phyloP scores from a whole-genome alignment of 176 grass and related monocot genomes.

The Alopecurus myosuroides region DNA sequence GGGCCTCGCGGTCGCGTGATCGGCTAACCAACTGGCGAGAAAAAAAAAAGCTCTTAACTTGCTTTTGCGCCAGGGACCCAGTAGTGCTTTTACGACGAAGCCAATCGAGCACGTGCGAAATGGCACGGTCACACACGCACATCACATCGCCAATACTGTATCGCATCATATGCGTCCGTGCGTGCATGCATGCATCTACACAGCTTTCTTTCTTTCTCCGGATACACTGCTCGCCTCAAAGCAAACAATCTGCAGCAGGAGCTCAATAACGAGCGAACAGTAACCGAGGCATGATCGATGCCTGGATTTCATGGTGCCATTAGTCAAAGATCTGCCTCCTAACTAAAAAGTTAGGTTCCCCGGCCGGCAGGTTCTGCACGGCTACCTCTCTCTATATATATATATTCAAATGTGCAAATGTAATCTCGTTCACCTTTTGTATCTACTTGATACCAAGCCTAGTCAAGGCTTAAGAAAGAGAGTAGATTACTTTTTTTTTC shows the following conservation, averaged over 20 bases:
- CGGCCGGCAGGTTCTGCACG: background rate
- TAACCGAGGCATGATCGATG: background rate
- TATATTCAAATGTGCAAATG: background rate
- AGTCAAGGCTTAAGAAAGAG: background rate
- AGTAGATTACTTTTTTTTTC: too few species aligned
- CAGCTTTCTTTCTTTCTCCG: background rate
- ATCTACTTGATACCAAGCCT: too few species aligned
- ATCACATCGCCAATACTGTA: background rate
- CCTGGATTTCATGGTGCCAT: background rate
- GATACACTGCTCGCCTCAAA: background rate
- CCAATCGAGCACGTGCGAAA: background rate
- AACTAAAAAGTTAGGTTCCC: background rate
- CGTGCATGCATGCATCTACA: background rate
- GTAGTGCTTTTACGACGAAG: too few species aligned
- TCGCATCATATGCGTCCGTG: background rate
- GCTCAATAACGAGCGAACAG: background rate
- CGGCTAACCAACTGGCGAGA: too few species aligned
- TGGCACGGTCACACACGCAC: background rate
- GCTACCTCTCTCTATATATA: background rate
- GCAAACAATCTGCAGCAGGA: background rate
- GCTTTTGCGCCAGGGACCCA: too few species aligned
- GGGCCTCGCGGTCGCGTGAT: too few species aligned
- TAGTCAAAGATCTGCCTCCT: background rate
- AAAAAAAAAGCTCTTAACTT: too few species aligned
- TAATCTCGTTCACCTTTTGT: constrained; percentile 32